A percentile compares a stretch with the other conserved stretches of the same genome.
phyloP scores from a whole-genome alignment of 2,329 filamentous ascomycete species.

The Zymoseptoria tritici region DNA sequence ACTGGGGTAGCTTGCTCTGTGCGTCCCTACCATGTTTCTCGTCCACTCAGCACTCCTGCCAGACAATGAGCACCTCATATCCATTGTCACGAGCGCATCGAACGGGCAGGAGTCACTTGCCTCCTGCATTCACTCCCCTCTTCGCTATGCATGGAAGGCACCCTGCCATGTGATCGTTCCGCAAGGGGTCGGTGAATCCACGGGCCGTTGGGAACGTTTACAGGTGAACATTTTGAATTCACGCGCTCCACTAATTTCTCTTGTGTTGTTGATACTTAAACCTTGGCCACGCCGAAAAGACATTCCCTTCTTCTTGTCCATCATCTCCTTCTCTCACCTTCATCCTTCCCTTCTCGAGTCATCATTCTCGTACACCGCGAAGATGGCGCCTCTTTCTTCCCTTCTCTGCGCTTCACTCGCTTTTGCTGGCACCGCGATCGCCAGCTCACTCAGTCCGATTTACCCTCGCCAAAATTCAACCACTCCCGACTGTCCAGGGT shows the following conservation, averaged over 20 bases:
- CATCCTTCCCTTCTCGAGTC: background rate
- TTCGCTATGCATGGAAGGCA: background rate
- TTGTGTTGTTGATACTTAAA: background rate
- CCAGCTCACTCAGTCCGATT: constrained; percentile 12
- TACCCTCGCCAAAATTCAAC: constrained; percentile 13
- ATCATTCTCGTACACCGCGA: background rate
- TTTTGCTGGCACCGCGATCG: constrained; percentile 10
- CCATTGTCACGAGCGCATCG: background rate
- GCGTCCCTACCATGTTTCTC: background rate
- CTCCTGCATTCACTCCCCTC: background rate
- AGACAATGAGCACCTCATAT: background rate
- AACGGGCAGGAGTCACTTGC: background rate
- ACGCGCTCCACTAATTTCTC: background rate
- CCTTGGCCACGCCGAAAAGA: background rate
- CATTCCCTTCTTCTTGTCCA: background rate
- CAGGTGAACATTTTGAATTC: background rate
- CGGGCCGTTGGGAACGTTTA: background rate
- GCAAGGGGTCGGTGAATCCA: background rate
- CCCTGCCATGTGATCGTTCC: background rate
- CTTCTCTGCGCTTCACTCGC: constrained; percentile 12
- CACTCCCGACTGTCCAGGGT: constrained; percentile 53
- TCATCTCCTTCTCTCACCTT: background rate
- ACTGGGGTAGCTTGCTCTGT: background rate
- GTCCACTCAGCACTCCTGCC: background rate
- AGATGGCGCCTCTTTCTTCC: constrained; percentile 13